Evolutionary conservation across 805 yeast genomes (phyloP), one percentile per base, ranked within the genome.

Genomic region (Torulaspora franciscae): DNA sequence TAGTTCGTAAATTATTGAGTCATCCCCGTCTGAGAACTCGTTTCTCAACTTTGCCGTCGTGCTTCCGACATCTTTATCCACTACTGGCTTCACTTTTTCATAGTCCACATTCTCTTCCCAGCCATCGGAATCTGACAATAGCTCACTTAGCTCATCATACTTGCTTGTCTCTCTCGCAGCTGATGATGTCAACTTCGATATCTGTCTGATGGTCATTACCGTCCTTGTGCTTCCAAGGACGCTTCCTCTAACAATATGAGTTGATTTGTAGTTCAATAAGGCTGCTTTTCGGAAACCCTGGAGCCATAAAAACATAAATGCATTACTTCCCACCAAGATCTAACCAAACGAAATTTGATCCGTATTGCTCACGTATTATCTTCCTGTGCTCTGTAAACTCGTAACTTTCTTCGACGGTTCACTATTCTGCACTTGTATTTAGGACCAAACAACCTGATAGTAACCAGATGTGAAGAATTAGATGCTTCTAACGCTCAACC

Each of bases 41-140:
- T 37, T 44, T n/a, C 40, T 39, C 24, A 28, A 36, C 13, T 40
- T 40, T 6, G 26, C 27, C 8, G 29, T 7, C 2, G 27, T 14
- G 14, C 15, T 7, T 14, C 19, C n/a, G 6, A 14, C 9, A 10
- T 6, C 15, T 6, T 14, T 13, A 26, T 9, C 14, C 23, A 27
- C 17, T 7, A 10, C 33, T 14, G 11, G 22, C 19, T 15, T 13
- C 9, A 9, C 19, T 30, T 14, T 30, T 10, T 26, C 26, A n/a
- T 19, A 14, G 13, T 42, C 22, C 10, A 43, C 23, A 14, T 40
- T 49, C 22, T 51, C 54, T 26, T 54, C 56, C 61, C 59, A 59
- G n/a, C 58, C 64, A 35, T 54, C 62, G 5, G 58, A 50, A 37
- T 56, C 62, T 10, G 62, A 55, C 11, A 56, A 39, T 10, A 58